phyloP scores from a whole-genome alignment of 164 flowering plant species.

The Stephania yunnanensis region DNA sequence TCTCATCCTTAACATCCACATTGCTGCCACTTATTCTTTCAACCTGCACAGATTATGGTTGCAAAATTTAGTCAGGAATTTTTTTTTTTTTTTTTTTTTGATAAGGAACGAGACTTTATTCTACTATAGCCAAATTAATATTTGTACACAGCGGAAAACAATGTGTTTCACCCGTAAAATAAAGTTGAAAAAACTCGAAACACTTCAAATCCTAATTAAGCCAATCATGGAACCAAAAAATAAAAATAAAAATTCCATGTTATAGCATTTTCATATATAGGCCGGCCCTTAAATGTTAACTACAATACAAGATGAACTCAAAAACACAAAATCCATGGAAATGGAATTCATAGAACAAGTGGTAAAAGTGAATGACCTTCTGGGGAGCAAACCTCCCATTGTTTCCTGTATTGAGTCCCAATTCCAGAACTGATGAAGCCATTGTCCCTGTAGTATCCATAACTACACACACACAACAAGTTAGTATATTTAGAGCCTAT shows the following conservation, averaged over 20 bases:
- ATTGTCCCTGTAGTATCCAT: not conserved
- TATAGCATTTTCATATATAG: too few relatives aligned
- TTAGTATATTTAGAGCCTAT: not conserved
- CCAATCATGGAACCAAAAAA: too few relatives aligned
- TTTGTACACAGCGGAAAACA: too few relatives aligned
- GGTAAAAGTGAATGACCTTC: not conserved
- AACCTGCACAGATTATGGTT: not conserved
- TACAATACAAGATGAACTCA: not conserved
- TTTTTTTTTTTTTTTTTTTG: too few relatives aligned
- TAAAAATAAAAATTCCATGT: too few relatives aligned
- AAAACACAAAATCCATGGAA: not conserved
- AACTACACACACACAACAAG: not conserved
- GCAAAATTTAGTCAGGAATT: not conserved
- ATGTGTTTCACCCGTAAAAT: too few relatives aligned
- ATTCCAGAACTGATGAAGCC: not conserved
- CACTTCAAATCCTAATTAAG: too few relatives aligned
- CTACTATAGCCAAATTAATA: too few relatives aligned
- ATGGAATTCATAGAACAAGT: too few relatives aligned
- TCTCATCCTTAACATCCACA: constrained; percentile 1
- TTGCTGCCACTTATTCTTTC: not conserved
- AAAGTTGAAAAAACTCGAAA: too few relatives aligned
- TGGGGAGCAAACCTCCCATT: not conserved
- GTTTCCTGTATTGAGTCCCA: not conserved
- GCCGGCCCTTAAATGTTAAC: not conserved
- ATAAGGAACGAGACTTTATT: too few relatives aligned